Percentiles rank a stretch among this genome's conserved stretches.
phyloP scores from a whole-genome alignment of 768 basidiomycete genomes.

The Boletus patriciae region DNA sequence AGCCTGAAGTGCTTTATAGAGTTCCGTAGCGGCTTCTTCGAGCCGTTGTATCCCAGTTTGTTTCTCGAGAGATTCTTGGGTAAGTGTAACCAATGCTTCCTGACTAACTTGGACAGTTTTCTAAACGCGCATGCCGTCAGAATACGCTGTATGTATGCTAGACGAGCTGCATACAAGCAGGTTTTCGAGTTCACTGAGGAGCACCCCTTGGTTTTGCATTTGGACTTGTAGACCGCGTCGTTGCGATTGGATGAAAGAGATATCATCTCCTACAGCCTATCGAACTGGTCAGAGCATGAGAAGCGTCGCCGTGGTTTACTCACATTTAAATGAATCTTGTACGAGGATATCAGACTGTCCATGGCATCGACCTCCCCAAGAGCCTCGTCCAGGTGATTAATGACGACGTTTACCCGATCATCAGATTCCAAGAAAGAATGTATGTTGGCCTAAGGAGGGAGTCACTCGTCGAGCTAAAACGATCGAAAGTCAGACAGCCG shows the following conservation, averaged over 20 bases:
- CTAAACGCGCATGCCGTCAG: slow-evolving; percentile 39
- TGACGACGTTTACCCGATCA: slow-evolving; percentile 80
- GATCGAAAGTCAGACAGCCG: slow-evolving; percentile 9
- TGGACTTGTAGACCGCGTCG: slow-evolving; percentile 97
- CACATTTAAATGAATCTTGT: slow-evolving; percentile 96
- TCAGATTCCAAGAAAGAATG: slow-evolving; percentile 97
- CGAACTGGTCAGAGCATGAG: slow-evolving; percentile 12
- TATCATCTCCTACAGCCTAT: slow-evolving; percentile 94
- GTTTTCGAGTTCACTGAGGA: slow-evolving; percentile 84
- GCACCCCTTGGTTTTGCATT: slow-evolving; percentile 88
- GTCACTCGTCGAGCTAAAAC: slow-evolving; percentile 1
- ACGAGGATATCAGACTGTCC: slow-evolving; percentile 86
- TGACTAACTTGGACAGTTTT: slow-evolving; percentile 93
- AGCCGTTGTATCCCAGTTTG: slow-evolving; percentile 69
- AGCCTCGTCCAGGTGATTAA: slow-evolving; percentile 89
- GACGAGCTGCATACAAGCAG: slow-evolving; percentile 58
- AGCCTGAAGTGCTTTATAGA: slow-evolving; percentile 95
- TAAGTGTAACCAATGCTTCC: slow-evolving; percentile 69
- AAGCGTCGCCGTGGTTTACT: slow-evolving; percentile 28
- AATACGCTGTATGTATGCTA: not conserved
- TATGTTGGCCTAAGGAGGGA: slow-evolving; percentile 69
- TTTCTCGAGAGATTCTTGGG: slow-evolving; percentile 89
- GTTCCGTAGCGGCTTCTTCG: slow-evolving; percentile 78
- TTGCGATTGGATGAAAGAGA: slow-evolving; percentile 92
- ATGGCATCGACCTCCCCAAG: slow-evolving; percentile 85